phyloP scores from a whole-genome alignment of 495 filamentous ascomycete genomes.

The Extremus antarcticus region DNA sequence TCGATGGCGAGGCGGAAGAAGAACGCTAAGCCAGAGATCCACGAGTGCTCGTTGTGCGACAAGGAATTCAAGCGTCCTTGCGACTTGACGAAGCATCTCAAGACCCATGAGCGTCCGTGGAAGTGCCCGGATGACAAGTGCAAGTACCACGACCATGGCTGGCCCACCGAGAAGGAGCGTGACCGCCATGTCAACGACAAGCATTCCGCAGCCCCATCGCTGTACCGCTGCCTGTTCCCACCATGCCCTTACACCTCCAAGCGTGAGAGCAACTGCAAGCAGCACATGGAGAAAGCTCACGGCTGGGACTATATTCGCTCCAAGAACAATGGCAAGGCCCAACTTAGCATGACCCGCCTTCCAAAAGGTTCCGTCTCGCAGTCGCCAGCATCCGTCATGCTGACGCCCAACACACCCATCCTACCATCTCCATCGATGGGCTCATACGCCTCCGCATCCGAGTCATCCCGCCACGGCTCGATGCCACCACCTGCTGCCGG shows the following conservation, averaged over 20 bases:
- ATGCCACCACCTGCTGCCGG: slow-evolving; percentile 17
- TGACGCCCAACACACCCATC: slow-evolving; percentile 16
- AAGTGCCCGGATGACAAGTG: slow-evolving; percentile 73
- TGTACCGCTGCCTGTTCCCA: slow-evolving; percentile 72
- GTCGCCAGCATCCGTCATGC: slow-evolving; percentile 18
- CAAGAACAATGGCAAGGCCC: slow-evolving; percentile 62
- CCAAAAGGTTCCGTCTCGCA: slow-evolving; percentile 21
- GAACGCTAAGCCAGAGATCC: slow-evolving; percentile 41
- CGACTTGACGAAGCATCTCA: slow-evolving; percentile 91
- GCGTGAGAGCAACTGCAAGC: slow-evolving; percentile 95
- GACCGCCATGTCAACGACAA: slow-evolving; percentile 94
- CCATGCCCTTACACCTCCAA: slow-evolving; percentile 91
- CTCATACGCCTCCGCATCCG: neutral
- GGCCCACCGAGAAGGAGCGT: slow-evolving; percentile 95
- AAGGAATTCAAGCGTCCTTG: slow-evolving; percentile 90
- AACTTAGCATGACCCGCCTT: slow-evolving; percentile 12
- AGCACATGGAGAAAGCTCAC: slow-evolving; percentile 99
- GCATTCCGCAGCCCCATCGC: slow-evolving; percentile 63
- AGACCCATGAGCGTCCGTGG: slow-evolving; percentile 91
- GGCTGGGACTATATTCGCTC: slow-evolving; percentile 80
- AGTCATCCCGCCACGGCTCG: slow-evolving; percentile 10
- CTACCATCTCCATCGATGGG: slow-evolving; percentile 18
- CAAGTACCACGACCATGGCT: slow-evolving; percentile 78
- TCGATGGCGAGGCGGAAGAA: slow-evolving; percentile 90
- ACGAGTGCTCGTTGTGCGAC: slow-evolving; percentile 46